Percentiles rank a stretch among this genome's conserved stretches.
Conservation (phyloP, 139 green algal genomes). For the Chlorella vulgaris region DNA sequence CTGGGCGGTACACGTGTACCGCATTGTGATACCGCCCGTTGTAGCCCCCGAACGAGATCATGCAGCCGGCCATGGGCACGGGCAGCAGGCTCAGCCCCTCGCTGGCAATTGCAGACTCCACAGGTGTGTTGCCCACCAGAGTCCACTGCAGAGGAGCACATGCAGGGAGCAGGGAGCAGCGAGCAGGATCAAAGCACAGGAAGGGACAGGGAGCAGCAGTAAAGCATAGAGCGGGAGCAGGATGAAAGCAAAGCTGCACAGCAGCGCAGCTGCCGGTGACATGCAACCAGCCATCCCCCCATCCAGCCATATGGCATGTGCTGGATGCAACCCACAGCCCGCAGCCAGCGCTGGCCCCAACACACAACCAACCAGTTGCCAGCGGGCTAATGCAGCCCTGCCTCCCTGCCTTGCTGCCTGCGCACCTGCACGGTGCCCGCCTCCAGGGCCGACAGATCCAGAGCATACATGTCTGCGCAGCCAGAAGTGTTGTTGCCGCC, state of each 20-base stretch:
- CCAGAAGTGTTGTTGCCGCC: conserved; percentile 90
- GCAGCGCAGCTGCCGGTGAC: too few species aligned
- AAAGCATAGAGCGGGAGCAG: too few species aligned
- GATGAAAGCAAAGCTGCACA: too few species aligned
- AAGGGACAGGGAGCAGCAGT: background rate
- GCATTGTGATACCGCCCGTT: conserved; percentile 70
- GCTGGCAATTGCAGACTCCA: conserved; percentile 46
- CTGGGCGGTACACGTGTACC: conserved; percentile 59
- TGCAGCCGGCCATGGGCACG: conserved; percentile 47
- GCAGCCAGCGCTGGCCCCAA: background rate
- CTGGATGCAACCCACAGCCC: background rate
- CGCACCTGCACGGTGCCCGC: conserved; percentile 8
- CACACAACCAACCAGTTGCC: background rate
- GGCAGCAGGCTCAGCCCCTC: conserved; percentile 53
- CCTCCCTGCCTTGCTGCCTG: too few species aligned
- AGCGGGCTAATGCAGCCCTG: too few species aligned
- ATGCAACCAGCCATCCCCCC: too few species aligned
- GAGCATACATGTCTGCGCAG: conserved; percentile 85
- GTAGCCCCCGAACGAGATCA: conserved; percentile 81
- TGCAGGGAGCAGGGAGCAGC: background rate
- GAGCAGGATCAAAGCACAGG: background rate
- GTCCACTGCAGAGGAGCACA: conserved; percentile 27
- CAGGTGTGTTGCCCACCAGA: conserved; percentile 46
- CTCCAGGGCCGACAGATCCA: conserved; percentile 69
- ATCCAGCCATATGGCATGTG: background rate